These are phyloP conservation scores for Glaciozyma antarctica DNA, from an alignment of 768 basidiomycete genomes.

Conservation along the genomic window DNA sequence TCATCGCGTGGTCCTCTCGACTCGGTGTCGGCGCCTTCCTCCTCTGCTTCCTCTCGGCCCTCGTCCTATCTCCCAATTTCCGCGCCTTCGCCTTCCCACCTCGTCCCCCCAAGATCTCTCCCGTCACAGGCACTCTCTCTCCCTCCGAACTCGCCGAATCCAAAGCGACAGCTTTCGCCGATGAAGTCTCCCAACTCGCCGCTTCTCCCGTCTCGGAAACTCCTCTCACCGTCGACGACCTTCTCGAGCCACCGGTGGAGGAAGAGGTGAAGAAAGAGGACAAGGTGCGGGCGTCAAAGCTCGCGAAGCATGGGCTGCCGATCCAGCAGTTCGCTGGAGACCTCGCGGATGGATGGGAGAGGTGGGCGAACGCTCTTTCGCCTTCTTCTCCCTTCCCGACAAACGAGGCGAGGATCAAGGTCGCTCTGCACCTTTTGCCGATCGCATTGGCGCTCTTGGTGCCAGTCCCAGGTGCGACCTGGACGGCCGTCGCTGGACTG, in stretches of 20 bases:
- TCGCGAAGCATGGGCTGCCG: conserved; percentile 1
- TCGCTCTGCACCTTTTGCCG: not conserved
- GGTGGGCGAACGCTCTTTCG: not conserved
- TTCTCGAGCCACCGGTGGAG: no score
- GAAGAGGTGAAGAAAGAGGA: not conserved
- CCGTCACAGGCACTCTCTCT: not conserved
- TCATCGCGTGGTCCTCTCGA: not conserved
- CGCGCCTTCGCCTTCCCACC: not conserved
- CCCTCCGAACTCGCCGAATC: not conserved
- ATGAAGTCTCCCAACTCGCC: not conserved
- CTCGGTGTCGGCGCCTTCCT: not conserved
- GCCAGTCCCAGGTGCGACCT: no score
- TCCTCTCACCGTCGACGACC: no score
- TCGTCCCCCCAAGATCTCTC: not conserved
- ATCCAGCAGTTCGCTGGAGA: not conserved
- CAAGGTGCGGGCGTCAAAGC: not conserved
- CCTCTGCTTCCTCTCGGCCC: not conserved
- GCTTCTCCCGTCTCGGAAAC: not conserved
- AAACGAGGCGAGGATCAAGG: not conserved
- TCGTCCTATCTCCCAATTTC: not conserved
- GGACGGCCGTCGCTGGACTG: not conserved
- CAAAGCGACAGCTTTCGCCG: not conserved
- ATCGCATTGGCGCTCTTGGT: not conserved
- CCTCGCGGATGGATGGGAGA: not conserved
- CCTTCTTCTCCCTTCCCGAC: not conserved